A percentile compares a stretch with the other conserved stretches of the same genome.
phyloP scores from a whole-genome alignment of 345 rosid genomes.

The Salix caprea region DNA sequence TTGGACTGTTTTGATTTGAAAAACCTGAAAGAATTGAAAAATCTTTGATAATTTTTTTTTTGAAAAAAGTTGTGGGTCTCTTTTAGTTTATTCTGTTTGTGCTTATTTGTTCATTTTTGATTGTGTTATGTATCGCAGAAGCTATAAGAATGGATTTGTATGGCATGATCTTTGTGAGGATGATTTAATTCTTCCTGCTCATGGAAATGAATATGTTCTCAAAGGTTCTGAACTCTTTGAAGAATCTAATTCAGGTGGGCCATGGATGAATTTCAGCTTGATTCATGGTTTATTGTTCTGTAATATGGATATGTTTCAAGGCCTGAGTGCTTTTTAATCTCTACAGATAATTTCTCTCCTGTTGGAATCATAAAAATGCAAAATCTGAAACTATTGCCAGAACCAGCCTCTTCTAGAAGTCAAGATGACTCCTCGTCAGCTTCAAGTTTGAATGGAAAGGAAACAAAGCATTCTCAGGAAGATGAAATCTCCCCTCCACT shows the following conservation, averaged over 20 bases:
- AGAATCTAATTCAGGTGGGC: conserved; percentile 61
- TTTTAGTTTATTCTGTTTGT: not conserved
- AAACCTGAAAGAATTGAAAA: not conserved
- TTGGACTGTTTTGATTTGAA: not conserved
- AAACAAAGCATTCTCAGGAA: conserved; percentile 61
- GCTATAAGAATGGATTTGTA: conserved; percentile 93
- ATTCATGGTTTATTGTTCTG: not conserved
- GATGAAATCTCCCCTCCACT: conserved; percentile 73
- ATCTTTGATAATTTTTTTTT: not conserved
- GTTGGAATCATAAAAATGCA: conserved; percentile 14
- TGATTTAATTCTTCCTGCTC: conserved; percentile 78
- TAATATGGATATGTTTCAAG: not conserved
- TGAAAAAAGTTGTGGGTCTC: not conserved
- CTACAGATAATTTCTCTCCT: conserved; percentile 15
- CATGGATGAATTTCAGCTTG: not conserved
- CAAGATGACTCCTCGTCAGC: conserved; percentile 76
- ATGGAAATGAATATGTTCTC: conserved; percentile 86
- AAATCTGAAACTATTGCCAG: conserved; percentile 50
- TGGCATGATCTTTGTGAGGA: conserved; percentile 95
- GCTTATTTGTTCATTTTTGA: not conserved
- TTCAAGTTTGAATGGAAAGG: conserved; percentile 69
- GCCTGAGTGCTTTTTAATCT: not conserved
- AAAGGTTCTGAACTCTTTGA: conserved; percentile 91
- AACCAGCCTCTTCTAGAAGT: conserved; percentile 68
- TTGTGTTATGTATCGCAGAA: conserved; percentile 39